Conservation (phyloP, 352 stramenopile species). For the Phytophthora sojae region DNA sequence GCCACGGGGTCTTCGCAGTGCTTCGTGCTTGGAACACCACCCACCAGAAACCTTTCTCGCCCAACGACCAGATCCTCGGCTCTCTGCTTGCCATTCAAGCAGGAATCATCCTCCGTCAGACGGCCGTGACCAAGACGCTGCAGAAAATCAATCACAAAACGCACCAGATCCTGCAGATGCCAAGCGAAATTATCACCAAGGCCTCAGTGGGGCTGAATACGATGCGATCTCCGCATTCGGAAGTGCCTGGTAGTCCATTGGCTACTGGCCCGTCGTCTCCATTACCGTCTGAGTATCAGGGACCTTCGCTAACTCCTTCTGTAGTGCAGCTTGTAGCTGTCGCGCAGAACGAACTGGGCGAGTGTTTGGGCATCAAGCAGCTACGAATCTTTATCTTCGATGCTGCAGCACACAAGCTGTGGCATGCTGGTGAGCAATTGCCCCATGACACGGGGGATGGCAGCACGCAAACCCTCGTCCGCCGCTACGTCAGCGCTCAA, state of each 20-base stretch:
- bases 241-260: background rate
- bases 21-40: conserved; percentile 78
- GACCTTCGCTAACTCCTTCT: conserved; percentile 20
- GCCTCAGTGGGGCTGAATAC: conserved; percentile 9
- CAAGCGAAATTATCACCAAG: conserved; percentile 51
- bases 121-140: conserved; percentile 49
- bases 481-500: conserved; percentile 66
- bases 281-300: conserved; percentile 3
- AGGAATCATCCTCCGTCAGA: conserved; percentile 64
- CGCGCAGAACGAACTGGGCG: conserved; percentile 60
- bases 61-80: conserved; percentile 81
- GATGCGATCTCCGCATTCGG: background rate
- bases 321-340: conserved; percentile 61
- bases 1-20: conserved; percentile 60
- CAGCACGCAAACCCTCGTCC: conserved; percentile 35
- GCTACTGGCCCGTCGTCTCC: background rate
- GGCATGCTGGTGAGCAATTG: conserved; percentile 51
- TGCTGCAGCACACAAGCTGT: conserved; percentile 53
- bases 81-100: conserved; percentile 66
- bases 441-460: conserved; percentile 15
- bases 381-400: conserved; percentile 74
- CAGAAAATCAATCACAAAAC: conserved; percentile 70
- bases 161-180: conserved; percentile 60
- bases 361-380: conserved; percentile 73
- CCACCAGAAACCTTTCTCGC: conserved; percentile 72